Evolutionary conservation across 257 asterid species (phyloP), one percentile per base, ranked within the genome.

Genomic region (Plantago major): DNA sequence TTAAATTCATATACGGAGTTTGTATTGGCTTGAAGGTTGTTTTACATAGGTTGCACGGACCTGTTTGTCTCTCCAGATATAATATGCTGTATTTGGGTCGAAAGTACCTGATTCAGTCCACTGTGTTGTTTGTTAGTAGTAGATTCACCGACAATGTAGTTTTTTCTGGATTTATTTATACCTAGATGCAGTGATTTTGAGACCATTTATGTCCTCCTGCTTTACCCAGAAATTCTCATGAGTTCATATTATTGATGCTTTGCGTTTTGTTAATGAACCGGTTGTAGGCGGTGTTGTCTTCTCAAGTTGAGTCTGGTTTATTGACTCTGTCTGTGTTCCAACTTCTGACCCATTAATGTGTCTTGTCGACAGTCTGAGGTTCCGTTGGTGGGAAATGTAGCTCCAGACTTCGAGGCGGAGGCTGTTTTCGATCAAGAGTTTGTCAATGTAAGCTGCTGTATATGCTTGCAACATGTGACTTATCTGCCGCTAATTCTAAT

Each of bases 361-460:
- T 64, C 58, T 66, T 53, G 50, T 68, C 55, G 60, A 55, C 84
- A 92, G 97, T 53, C 84, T 76, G 95, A 81, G 17, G 79, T 80
- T 67, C 96, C 98, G 11, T 84, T 86, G 54, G 99, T 92, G 64
- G 99, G 97, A 19, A 92, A 92, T 65, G 43, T 19, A 60, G 99
- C 99, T 57, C 97, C 99, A 5, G 97, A 92, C 66, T 92, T 92
- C 55, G 99, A 89, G 76, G 99, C 99, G 1, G 97, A 89, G 73
- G 97, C 99, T 67, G 97, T 92, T 64, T 92, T 86, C 45, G 99
- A 92, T 70, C 99, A 89, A 76, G 97, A 92, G 63, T 86, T 92
- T 63, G 73, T 84, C 59, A 76, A 81, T 74, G 97, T 92, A 72
- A 54, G 64, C 15, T 28, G 37, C 40, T 10, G 57, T 33, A 48